phyloP scores from a whole-genome alignment of 2,329 filamentous ascomycete genomes.

The Claviceps sp. region DNA sequence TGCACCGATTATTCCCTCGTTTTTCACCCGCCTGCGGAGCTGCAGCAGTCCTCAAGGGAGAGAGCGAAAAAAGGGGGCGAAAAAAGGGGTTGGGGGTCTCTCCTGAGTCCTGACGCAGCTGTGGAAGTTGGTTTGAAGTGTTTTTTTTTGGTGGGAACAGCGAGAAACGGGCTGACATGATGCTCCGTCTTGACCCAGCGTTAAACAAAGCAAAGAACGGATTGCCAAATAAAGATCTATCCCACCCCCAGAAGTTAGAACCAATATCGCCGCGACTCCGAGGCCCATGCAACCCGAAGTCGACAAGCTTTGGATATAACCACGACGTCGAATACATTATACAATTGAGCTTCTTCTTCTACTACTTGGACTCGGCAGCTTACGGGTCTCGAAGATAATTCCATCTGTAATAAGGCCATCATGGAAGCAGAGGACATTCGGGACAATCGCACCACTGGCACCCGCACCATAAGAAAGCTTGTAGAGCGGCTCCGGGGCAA shows the following conservation, averaged over 20 bases:
- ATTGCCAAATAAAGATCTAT: background rate
- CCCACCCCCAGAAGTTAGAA: background rate
- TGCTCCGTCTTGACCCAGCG: background rate
- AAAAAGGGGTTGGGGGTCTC: background rate
- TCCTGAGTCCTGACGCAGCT: background rate
- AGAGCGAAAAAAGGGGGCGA: background rate
- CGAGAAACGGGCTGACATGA: background rate
- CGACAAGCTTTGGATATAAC: no score
- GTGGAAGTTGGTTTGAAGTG: background rate
- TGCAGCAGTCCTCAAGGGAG: background rate
- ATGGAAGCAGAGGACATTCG: slow-evolving; percentile 1
- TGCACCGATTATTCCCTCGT: background rate
- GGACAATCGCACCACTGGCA: background rate
- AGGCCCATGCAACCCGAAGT: background rate
- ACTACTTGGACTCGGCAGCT: background rate
- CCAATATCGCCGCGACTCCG: background rate
- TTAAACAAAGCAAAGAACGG: background rate
- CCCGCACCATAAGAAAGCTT: slow-evolving; percentile 4
- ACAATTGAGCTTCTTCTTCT: no score
- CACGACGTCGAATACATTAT: no score
- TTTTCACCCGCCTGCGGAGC: background rate
- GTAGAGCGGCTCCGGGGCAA: slow-evolving; percentile 8
- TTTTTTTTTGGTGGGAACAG: background rate
- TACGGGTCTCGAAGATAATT: background rate
- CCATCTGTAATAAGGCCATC: background rate